Evolutionary conservation across 1,284 basidiomycete genomes (phyloP).

Genomic region (Omphalotus olearius): DNA sequence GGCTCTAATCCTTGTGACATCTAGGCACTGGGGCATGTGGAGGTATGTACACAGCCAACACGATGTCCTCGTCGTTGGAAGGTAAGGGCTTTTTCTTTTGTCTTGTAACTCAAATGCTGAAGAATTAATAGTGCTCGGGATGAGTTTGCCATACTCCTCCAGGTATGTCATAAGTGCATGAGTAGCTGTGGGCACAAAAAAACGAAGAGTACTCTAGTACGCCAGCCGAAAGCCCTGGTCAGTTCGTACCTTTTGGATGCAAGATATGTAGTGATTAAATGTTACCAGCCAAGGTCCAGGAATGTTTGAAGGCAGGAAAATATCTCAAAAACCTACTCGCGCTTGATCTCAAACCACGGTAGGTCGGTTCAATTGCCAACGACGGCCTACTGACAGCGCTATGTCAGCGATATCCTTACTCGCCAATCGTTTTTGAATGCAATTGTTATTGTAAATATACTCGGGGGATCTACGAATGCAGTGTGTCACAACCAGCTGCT

Average conservation of each 20-base stretch:
- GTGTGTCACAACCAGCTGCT: conserved; percentile 34
- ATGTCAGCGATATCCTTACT: conserved; percentile 80
- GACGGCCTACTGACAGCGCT: not conserved
- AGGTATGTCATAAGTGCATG: conserved; percentile 39
- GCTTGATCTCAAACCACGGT: conserved; percentile 84
- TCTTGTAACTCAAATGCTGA: not conserved
- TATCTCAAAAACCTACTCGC: conserved; percentile 83
- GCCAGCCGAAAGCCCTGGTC: conserved; percentile 17
- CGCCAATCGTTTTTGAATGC: conserved; percentile 90
- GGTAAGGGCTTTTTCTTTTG: not conserved
- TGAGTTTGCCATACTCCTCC: conserved; percentile 88
- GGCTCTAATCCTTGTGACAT: not conserved
- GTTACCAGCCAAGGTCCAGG: conserved; percentile 70
- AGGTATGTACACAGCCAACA: conserved; percentile 89
- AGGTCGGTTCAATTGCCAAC: conserved; percentile 14
- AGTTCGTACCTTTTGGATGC: not conserved
- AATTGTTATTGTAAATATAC: conserved; percentile 77
- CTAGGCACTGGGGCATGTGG: conserved; percentile 66
- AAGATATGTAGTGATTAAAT: not conserved
- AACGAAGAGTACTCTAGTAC: conserved; percentile 52
- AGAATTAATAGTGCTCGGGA: conserved; percentile 61
- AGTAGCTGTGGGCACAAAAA: not conserved
- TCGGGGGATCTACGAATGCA: conserved; percentile 92
- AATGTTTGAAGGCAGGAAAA: conserved; percentile 80
- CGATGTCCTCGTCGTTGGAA: conserved; percentile 88